Evolutionary conservation across 805 yeast species (phyloP), one percentile per base, ranked within the genome.

Genomic region (Cephaloascus fragrans): DNA sequence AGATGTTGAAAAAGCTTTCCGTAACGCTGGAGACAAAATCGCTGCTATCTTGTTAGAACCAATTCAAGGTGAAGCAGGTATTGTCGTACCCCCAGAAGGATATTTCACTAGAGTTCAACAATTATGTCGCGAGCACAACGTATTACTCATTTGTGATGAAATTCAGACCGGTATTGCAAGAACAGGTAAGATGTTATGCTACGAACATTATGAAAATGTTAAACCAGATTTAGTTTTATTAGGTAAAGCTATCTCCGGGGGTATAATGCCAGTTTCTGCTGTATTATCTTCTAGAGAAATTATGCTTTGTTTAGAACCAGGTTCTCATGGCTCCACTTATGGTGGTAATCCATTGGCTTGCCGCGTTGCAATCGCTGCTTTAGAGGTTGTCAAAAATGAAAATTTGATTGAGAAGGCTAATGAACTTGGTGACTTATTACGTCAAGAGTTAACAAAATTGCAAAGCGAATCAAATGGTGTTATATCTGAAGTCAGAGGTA

Each of bases 41-140:
- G 95, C 96, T 35, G 97, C 96, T 33, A 75, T 90, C 48, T 66
- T 90, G 47, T 75, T 90, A 50, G 97, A 90, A 66, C 97, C 97
- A 45, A 89, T 89, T 54, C 97, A 90, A 62, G 97, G 97, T 59
- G 97, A 90, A 61, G 97, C 97, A 26, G 97, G 97, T 50, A 90
- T 90, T 48, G 90, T 89, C 19, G 96, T 89, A 19, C 97, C 97
- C 39, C 93, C 93, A 47, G 64, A 58, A 37, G 94, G 76, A 51
- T 90, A 89, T 67, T 73, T 90, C 48, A 62, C 78, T 39, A 66
- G 70, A 50, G 96, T 89, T 26, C 75, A 75, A 48, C 78, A 64
- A 39, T 69, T 87, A 45, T 87, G 96, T 68, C 77, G 76, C 52
- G 65, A 87, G 62, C 71, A 89, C 72, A 88, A 90, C 53, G 89